Evolutionary conservation across 148 eudicot species (phyloP), one percentile per base, ranked within the genome.

Genomic region (Camellia granthamiana): DNA sequence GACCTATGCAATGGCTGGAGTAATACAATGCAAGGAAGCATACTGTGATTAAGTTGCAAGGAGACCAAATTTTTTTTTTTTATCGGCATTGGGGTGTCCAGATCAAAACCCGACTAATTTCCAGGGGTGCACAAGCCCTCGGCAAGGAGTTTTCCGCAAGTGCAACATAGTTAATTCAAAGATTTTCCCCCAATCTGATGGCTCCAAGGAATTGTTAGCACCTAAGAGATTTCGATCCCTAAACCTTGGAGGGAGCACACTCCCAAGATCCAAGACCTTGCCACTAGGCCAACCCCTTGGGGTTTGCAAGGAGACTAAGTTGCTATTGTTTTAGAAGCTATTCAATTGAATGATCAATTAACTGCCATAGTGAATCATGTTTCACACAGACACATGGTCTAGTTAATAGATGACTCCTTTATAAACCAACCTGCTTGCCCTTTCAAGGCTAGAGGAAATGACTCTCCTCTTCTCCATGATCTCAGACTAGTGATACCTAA

Each of bases 361-460:
- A 54, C 58, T 19, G 46, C 16, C 38, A 54, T 13, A 11, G 21
- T 10, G 38, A n/a, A 70, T 70, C 1, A 8, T 23, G 15, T 1
- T 63, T 71, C 21, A 3, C 19, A 42, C 14, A 63, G 23, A 52
- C 19, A 16, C 11, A 64, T 46, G 41, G 11, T 49, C 12, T 8
- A 77, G 43, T 3, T 12, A 68, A 13, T 68, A 68, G 47, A 47
- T 63, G 10, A 3, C 10, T 67, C 4, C 2, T 21, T 66, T 19
- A 64, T 46, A 82, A 64, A 85, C 88, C 78, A 77, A 94, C 98
- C 97, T 90, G 97, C 82, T 80, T 94, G 93, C 76, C 95, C 93
- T 82, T 87, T 92, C 87, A 94, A 86, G 76, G 89, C 83, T 78
- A 83, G 58, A 76, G 87, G 78, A 82, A 86, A 82, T 10, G 84